A percentile compares a stretch with the other conserved stretches of the same genome.
phyloP scores from a whole-genome alignment of 169 alveolate genomes.

The Plasmodium falciparum region DNA sequence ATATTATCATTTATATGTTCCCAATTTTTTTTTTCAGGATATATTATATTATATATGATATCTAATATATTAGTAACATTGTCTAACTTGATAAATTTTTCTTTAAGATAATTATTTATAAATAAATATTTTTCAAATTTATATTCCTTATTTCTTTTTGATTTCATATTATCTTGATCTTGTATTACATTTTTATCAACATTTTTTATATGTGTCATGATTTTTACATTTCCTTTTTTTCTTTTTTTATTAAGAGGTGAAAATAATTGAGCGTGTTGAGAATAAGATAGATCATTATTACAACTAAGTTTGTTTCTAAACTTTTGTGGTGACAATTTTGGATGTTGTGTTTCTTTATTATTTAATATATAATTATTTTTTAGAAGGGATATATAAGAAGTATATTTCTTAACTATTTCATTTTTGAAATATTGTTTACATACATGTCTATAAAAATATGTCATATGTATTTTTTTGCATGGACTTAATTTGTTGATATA shows the following conservation, averaged over 20 bases:
- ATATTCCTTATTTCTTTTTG: background rate
- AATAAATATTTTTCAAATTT: conserved; percentile 23
- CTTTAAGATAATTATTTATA: conserved; percentile 40
- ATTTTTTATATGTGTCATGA: too few species aligned
- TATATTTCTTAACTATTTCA: conserved; percentile 4
- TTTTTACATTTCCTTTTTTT: too few species aligned
- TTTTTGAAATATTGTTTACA: conserved; percentile 37
- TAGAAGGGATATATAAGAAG: background rate
- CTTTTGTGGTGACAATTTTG: background rate
- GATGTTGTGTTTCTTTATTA: too few species aligned
- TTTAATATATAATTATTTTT: background rate
- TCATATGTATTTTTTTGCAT: background rate
- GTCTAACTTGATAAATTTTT: conserved; percentile 5
- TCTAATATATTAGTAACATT: conserved; percentile 40
- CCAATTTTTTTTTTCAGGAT: background rate
- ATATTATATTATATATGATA: conserved; percentile 17
- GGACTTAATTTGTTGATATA: conserved; percentile 42
- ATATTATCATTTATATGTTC: conserved; percentile 8
- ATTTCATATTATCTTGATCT: conserved; percentile 8
- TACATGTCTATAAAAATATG: conserved; percentile 34
- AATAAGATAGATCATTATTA: too few species aligned
- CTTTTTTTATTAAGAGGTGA: too few species aligned
- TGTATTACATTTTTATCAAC: background rate
- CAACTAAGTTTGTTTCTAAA: background rate
- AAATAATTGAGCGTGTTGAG: too few species aligned